These are phyloP conservation scores for Metschnikowia hibisci DNA, from an alignment of 805 yeast species.

Conservation along the genomic window DNA sequence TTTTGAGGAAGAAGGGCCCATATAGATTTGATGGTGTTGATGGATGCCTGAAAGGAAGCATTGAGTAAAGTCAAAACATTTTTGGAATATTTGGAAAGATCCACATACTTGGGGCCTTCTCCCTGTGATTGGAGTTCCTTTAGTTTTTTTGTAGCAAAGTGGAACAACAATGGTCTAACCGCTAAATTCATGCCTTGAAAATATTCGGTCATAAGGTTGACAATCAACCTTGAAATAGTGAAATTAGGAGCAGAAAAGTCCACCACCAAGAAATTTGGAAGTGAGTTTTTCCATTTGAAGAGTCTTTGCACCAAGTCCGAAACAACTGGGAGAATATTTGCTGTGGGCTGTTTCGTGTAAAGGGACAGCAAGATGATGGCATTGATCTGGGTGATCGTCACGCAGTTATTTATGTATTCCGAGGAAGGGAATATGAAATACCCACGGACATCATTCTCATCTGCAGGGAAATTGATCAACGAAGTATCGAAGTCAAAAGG, in stretches of 20 bases:
- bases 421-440: conserved; percentile 76
- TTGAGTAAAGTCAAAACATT: conserved; percentile 65
- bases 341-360: conserved; percentile 71
- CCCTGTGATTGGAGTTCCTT: conserved; percentile 42
- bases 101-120: conserved; percentile 50
- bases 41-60: conserved; percentile 77
- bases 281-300: conserved; percentile 60
- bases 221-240: conserved; percentile 59
- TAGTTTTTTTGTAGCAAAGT: conserved; percentile 66
- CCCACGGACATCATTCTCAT: conserved; percentile 51
- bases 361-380: conserved; percentile 66
- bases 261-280: conserved; percentile 62
- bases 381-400: conserved; percentile 72
- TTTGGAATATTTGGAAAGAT: conserved; percentile 62
- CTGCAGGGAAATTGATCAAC: conserved; percentile 30
- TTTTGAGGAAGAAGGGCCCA: conserved; percentile 75
- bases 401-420: conserved; percentile 71
- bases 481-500: conserved; percentile 71
- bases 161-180: conserved; percentile 71
- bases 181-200: conserved; percentile 80
- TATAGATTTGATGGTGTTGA: conserved; percentile 65
- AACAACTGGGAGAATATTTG: conserved; percentile 71
- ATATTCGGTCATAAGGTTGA: conserved; percentile 77
- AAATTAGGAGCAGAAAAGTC: conserved; percentile 55
- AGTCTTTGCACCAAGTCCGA: conserved; percentile 65